Evolutionary conservation across 2,329 filamentous ascomycete genomes (phyloP), one percentile per base, ranked within the genome.

Genomic region (Amylocarpus encephaloides): DNA sequence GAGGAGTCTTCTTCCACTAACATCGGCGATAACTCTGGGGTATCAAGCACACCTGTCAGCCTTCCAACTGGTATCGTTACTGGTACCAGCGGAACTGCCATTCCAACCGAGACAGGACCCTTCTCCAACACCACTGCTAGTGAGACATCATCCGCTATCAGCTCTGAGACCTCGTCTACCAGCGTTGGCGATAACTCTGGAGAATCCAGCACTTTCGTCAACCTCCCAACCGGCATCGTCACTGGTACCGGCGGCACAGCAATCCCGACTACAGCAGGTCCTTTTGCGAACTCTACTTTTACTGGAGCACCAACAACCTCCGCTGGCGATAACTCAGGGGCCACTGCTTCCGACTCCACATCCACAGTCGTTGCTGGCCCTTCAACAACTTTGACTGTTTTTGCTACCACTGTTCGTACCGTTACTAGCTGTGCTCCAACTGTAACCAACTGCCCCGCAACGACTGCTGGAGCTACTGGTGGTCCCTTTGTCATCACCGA

Each of bases 381-480:
- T 19, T 33, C 36, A 12, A 40, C 45, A 22, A 47, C 45, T 22
- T 35, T 35, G 3, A 47, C 45, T 16, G 45, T 47, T 3, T 40
- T 38, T 13, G 22, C 34, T 1, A 47, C 45, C 15, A 5, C 5
- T 6, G n/a, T 47, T 9, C 7, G 18, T 19, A 47, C 45, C 15
- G 22, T 47, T 11, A 47, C 45, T 30, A 33, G n/a, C 12, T 47
- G 45, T 15, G 22, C 45, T 12, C 13, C 45, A 29, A 18, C 45
- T 33, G 26, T 41, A 7, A 47, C 35, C n/a, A 41, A 47, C 36
- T 47, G 45, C 45, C 45, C 45, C 15, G 40, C 40, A 6, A 29
- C 40, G 12, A 11, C 3, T 43, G 13, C 18, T 4, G 40, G 18
- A 16, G 18, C 26, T 11, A 13, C 34, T 11, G 12, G 12, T 11